Base-by-base conservation (phyloP, 495 filamentous ascomycete genomes). In the Penicillium riverlandense region DNA sequence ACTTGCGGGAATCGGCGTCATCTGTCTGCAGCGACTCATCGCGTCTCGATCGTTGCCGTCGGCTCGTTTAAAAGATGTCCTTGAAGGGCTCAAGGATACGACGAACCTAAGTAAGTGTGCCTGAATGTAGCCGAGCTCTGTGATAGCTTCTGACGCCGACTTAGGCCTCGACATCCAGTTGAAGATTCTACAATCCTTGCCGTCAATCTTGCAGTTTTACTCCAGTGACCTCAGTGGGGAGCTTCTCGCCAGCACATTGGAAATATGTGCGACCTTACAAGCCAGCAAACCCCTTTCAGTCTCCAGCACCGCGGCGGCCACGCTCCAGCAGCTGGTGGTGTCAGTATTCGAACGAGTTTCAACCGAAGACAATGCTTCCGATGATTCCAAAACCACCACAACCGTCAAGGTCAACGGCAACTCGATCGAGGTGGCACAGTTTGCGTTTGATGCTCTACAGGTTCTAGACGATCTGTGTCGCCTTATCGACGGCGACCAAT, bases 251-350 rank as follows among this genome's bases (percentile, higher is more conserved):
- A 85, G 77, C 22, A 81, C 85, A 3, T 71, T 98, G 50, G 85
- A 94, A 57, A 86, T 96, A 61, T 97, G 92, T 63, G 90, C 89
- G 31, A 84, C 85, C 38, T 61, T 98, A 36, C 90, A 96, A 63
- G 82, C 79, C 27, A 89, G 86, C 61, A 97, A 96, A 65, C 90
- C 84, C 63, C 80, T 81, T 29, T 87, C 94, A 16, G 90, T 97
- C 50, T 91, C 89, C 48, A 94, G 92, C 47, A 96, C 92, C 1
- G 90, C 92, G 12, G 88, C 91, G 27, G 92, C 92, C 37, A 95
- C 94, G 2, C 69, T 98, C 41, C 92, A 95, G 62, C 92, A 98
- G 65, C 79, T 97, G 13, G 84, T 97, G 6, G 86, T 88, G 38
- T 84, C 85, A 6, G 85, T 90, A 1, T 97, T 95, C 66, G 94